Base-by-base conservation (phyloP, 148 eudicot species). In the Chenopodium berlandieri region DNA sequence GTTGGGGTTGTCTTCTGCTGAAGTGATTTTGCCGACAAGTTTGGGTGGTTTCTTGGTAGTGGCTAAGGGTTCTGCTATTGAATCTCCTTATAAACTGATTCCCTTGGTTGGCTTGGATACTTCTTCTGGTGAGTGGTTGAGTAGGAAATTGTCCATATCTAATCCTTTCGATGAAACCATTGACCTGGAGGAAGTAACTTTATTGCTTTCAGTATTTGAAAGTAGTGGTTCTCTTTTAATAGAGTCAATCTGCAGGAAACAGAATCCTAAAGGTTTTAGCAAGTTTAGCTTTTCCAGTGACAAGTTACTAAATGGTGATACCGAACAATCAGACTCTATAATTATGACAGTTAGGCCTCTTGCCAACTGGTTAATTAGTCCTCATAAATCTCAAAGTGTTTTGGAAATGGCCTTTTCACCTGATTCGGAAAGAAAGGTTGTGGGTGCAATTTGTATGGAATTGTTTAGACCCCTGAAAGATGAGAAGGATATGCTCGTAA, bases 1-100 rank as follows among this genome's bases (percentile, higher is more conserved):
- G 69, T 80, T 95, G 78, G 99, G 99, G 48, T 75, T 86, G 81
- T 91, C 97, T 75, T 87, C 94, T 68, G 91, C 91, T 22, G 89
- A 93, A 68, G 79, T 95, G 60, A 73, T 95, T 79, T 77, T 95
- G 86, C 97, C 90, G 87, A 95, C 97, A 74, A 95, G 92, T 85
- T 85, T 82, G 54, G 97, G 99, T 77, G 97, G 97, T 81, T 93
- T 92, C 81, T 84, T 95, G 85, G 82, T 95, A 48, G 86, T 82
- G 54, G 97, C 92, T 46, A 86, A 78, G 82, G 99, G 97, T 69
- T 84, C 85, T 74, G 90, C 90, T 52, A 80, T 90, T 65, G 97
- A 95, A 71, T 91, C 99, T 40, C 94, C 94, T 12, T 86, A 95
- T 82, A 80, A 74, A 71, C 78, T 92, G 77, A 84, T 80, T 46